Evolutionary conservation across 225 moss, liverwort and hornwort genomes (phyloP), one percentile per base, ranked within the genome.

Genomic region (Thuidium tamariscinum): DNA sequence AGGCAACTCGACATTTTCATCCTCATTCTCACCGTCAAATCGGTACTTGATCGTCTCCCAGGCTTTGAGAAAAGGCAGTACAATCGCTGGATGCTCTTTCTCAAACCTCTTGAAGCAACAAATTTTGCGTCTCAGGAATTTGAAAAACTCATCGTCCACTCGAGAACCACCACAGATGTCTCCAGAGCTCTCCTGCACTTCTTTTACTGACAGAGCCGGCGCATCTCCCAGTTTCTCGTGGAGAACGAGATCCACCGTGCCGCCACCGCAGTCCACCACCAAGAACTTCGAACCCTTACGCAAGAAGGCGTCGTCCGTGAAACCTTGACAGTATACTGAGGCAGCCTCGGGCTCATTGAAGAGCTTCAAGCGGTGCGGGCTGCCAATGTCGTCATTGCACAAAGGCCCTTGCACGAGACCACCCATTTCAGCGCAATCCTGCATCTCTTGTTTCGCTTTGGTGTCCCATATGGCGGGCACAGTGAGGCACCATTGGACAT

Each of bases 281-380:
- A 95, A 39, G 36, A 95, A 89, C 54, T 84, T 93, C 11, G 89
- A 90, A 5, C 94, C 94, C 81, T 90, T 32, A 68, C 34, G 4
- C 85, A 87, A 10, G 59, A 26, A 49, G 29, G 57, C 1, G 23
- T 3, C 9, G 0, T 63, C 63, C 30, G 4, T 44, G 22, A 83
- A 74, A 25, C 82, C 48, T 72, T 88, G 90, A 10, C 87, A 81
- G 13, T 80, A 87, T 0, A 87, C 51, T 0, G 92, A 92, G 1
- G 92, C 92, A 4, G 91, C 91, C 72, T 94, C 95, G 5, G 95
- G 91, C 70, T 95, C 95, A 2, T 75, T n/a, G 39, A 95, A 92
- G 10, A 90, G 87, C 10, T 91, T 84, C 30, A 90, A 9, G 3
- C 27, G 73, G 77, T 91, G 89, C 3, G 92, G 83, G 76, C 95